Conservation (phyloP, 1,139 yeast species). For the Candida freyschussii region DNA sequence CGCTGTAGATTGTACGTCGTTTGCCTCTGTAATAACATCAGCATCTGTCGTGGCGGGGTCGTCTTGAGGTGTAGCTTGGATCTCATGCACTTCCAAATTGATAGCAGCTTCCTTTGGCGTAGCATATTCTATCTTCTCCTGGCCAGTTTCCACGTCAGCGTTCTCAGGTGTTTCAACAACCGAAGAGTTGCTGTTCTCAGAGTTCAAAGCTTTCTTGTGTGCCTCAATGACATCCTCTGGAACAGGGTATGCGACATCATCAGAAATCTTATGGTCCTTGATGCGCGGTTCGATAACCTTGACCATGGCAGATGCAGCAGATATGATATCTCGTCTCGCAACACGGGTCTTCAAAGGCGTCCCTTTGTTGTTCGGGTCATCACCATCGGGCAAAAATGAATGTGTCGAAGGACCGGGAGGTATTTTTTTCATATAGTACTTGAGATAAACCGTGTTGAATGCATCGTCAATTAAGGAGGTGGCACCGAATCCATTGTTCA, state of each 20-base stretch:
- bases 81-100: too few relatives aligned
- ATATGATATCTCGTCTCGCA: constrained; percentile 34
- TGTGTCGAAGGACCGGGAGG: constrained; percentile 1
- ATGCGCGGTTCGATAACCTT: constrained; percentile 17
- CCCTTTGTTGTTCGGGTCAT: background rate
- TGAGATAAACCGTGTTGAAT: constrained; percentile 56
- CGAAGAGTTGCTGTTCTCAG: too few relatives aligned
- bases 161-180: too few relatives aligned
- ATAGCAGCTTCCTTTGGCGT: background rate
- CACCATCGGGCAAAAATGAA: background rate
- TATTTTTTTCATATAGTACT: constrained; percentile 33
- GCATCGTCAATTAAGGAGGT: constrained; percentile 77
- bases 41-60: too few relatives aligned
- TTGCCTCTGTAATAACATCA: too few relatives aligned
- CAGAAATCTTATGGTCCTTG: constrained; percentile 12
- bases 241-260: constrained; percentile 7
- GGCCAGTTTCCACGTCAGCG: too few relatives aligned
- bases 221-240: constrained; percentile 4
- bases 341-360: constrained; percentile 23
- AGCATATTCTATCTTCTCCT: background rate
- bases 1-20: too few relatives aligned
- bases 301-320: constrained; percentile 26
- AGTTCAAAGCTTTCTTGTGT: too few relatives aligned
- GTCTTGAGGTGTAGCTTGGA: too few relatives aligned
- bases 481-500: constrained; percentile 80